Base-by-base conservation (phyloP, 2,329 filamentous ascomycete species). In the Fusarium sp. region DNA sequence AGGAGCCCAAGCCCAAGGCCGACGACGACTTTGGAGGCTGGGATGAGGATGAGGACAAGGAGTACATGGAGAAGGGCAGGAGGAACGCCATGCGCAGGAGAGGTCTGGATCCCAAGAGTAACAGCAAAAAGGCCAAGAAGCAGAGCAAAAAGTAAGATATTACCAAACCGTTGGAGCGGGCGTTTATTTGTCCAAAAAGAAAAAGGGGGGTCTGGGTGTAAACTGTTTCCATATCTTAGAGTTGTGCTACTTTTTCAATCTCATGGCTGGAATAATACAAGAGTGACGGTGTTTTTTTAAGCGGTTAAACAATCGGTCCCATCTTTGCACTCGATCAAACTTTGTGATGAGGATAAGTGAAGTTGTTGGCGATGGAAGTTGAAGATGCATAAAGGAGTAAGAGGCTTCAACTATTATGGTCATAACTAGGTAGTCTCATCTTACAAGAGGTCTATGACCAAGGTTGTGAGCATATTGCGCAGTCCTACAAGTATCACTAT, bases 61-160 rank as follows among this genome's bases (percentile, higher is more conserved):
- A 90, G 75, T 92, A 92, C 79, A 94, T 95, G 49, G 88, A 92
- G 78, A 90, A 90, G 77, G 92, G 91, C n/a, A 91, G 92, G 85
- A 89, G 90, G 74, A 94, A 92, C 78, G 89, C 91, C 68, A 89
- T 95, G 87, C 90, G 92, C 76, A 90, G 90, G 78, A 92, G 93
- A 80, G 93, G 93, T 69, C 82, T 95, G 62, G 91, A 95, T 81
- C 93, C 93, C 1, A 91, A 89, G 79, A 90, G 88, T 29, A 82
- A 78, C 61, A 81, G 74, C 57, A 83, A 79, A 74, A 79, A 82
- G 70, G 72, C 76, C 17, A 79, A 73, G 66, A 76, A 77, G 65
- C 59, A 71, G 63, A 75, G 71, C 46, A 77, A 76, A 71, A 77
- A 74, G 66, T 69, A 77, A 77, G 62, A 66, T 51, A 72, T 63